phyloP scores from a whole-genome alignment of 345 rosid species.

The Crucihimalaya himalaica region DNA sequence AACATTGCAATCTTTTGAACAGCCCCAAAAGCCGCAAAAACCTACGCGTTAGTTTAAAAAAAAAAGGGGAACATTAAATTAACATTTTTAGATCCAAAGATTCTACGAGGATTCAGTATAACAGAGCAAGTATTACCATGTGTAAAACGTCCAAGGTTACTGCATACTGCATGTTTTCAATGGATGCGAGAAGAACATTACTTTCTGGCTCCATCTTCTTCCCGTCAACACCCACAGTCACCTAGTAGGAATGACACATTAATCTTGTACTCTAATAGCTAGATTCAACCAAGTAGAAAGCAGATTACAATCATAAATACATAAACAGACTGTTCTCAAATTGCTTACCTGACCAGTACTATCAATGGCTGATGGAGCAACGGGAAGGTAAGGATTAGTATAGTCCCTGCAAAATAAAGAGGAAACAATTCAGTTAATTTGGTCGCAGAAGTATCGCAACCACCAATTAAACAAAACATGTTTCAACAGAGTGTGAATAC shows the following conservation, averaged over 20 bases:
- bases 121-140: slow-evolving; percentile 57
- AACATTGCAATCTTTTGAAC: slow-evolving; percentile 99
- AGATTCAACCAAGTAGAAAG: background rate
- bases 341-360: slow-evolving; percentile 66
- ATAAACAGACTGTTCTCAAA: background rate
- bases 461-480: slow-evolving; percentile 22
- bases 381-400: slow-evolving; percentile 92
- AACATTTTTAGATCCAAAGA: background rate
- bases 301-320: background rate
- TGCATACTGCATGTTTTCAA: slow-evolving; percentile 99
- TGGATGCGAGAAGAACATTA: slow-evolving; percentile 97
- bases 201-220: slow-evolving; percentile 97
- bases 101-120: background rate
- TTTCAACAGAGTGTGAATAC: slow-evolving; percentile 1
- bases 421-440: slow-evolving; percentile 1
- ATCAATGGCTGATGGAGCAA: slow-evolving; percentile 98
- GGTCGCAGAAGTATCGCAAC: background rate
- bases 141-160: slow-evolving; percentile 95
- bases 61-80: background rate
- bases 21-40: slow-evolving; percentile 89
- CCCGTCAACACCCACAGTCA: slow-evolving; percentile 81
- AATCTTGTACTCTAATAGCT: background rate
- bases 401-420: slow-evolving; percentile 71
- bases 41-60: slow-evolving; percentile 47
- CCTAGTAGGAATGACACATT: slow-evolving; percentile 44